Evolutionary conservation across 2,329 filamentous ascomycete species (phyloP), one percentile per base, ranked within the genome.

Genomic region (Fusarium heterosporum): DNA sequence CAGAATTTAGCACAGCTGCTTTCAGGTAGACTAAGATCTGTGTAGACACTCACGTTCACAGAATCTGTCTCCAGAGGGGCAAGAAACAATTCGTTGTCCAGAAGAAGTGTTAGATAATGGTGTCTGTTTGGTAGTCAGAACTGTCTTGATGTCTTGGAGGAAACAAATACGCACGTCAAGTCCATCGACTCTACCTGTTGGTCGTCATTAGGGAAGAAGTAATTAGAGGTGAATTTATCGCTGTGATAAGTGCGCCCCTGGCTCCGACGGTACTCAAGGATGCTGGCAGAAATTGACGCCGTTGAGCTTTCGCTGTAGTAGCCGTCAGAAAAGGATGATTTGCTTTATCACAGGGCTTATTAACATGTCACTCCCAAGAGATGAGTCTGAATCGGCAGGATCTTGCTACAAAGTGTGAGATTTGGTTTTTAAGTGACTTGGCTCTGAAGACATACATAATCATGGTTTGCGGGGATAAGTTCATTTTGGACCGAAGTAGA

Each of bases 71-170:
- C 26, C 0, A 41, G 0, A 13, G 45, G 52, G 1, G 45, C 45
- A 3, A 55, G 52, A 34, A 55, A 51, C 8, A 55, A 14, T 28
- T 51, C 28, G 10, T 30, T 25, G 6, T 55, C 52, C n/a, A 55
- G 22, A 4, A 55, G 52, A 34, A 55, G 45, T 7, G 52, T 51
- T 19, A 55, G 6, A 28, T 55, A 55, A 1, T 55, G 52, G 13
- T 55, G 52, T 1, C 52, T 55, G 8, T n/a, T 7, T 28, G 1
- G 1, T 0, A 4, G 9, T 55, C 0, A 55, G 13, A 4, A 4
- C 4, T 6, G 2, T 0, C 0, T 29, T 8, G 0, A 4, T 11
- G 0, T 0, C 4, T 2, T 2, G 19, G 1, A 0, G 3, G 6
- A 3, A 1, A 26, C 3, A 5, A 4, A 13, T 9, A 1, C 47